phyloP scores from a whole-genome alignment of 176 grass and related monocot genomes.

The Melocanna baccifera region DNA sequence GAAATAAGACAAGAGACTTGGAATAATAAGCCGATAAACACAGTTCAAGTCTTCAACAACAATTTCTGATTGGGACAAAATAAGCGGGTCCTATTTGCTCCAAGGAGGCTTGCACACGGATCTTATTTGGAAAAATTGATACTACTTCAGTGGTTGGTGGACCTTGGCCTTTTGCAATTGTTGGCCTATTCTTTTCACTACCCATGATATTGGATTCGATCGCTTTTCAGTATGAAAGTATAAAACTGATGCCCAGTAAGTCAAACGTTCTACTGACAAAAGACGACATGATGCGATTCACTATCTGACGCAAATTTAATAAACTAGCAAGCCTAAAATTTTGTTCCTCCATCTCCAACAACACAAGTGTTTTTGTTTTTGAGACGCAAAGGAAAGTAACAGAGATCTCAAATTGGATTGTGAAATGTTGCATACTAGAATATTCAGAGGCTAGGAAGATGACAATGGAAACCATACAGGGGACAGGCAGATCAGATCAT shows the following conservation, averaged over 20 bases:
- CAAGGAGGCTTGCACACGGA: background rate
- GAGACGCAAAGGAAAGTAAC: conserved; percentile 17
- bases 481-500: conserved; percentile 12
- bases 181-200: background rate
- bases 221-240: background rate
- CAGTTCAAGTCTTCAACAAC: background rate
- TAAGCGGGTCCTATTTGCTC: background rate
- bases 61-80: background rate
- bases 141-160: conserved; percentile 9
- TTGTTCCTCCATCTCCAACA: background rate
- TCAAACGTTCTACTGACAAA: conserved; percentile 10
- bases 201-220: background rate
- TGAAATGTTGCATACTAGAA: background rate
- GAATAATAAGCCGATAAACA: background rate
- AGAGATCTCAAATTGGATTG: background rate
- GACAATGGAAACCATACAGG: background rate
- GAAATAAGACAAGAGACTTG: background rate
- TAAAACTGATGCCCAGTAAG: background rate
- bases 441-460: conserved; percentile 22
- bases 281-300: background rate
- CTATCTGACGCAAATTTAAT: background rate
- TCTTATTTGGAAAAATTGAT: background rate
- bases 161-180: conserved; percentile 40
- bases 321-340: background rate
- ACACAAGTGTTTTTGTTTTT: background rate